A percentile compares a stretch with the other conserved stretches of the same genome.
Evolutionary conservation across 2,329 filamentous ascomycete genomes (phyloP).

Genomic region (Pseudogymnoascus sp.): DNA sequence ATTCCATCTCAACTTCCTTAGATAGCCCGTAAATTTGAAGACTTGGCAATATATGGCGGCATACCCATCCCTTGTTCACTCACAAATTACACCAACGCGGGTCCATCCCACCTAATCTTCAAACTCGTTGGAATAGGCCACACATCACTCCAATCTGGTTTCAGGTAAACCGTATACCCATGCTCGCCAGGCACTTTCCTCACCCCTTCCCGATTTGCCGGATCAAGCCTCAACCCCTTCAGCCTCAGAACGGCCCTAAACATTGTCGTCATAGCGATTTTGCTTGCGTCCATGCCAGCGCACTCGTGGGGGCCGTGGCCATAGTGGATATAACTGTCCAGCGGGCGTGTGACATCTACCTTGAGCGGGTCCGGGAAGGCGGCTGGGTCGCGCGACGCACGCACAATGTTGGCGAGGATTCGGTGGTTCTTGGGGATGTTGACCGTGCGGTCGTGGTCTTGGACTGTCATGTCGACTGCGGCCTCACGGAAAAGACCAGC

Average conservation of each 20-base stretch:
- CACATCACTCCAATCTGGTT: constrained; percentile 54
- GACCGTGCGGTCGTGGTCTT: constrained; percentile 41
- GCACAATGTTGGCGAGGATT: constrained; percentile 54
- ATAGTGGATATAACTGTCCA: constrained; percentile 57
- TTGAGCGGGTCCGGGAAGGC: constrained; percentile 53
- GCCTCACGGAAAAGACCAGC: constrained; percentile 49
- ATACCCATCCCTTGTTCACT: background rate
- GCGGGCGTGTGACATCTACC: constrained; percentile 54
- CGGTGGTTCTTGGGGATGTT: constrained; percentile 30
- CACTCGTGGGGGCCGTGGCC: constrained; percentile 54
- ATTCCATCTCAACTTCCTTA: background rate
- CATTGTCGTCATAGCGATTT: constrained; percentile 48
- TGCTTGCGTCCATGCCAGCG: constrained; percentile 51
- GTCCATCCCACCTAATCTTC: constrained; percentile 25
- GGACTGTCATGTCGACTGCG: constrained; percentile 35
- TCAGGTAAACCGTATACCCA: constrained; percentile 45
- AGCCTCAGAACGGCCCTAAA: constrained; percentile 22
- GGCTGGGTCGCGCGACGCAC: constrained; percentile 45
- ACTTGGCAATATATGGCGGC: background rate
- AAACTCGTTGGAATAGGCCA: constrained; percentile 38
- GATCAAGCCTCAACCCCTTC: constrained; percentile 15
- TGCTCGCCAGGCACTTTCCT: constrained; percentile 12
- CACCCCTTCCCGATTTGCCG: constrained; percentile 14
- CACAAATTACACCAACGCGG: background rate
- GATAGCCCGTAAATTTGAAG: background rate